Conservation (phyloP, 2,329 filamentous ascomycete genomes). For the Monosporascus cannonballus region DNA sequence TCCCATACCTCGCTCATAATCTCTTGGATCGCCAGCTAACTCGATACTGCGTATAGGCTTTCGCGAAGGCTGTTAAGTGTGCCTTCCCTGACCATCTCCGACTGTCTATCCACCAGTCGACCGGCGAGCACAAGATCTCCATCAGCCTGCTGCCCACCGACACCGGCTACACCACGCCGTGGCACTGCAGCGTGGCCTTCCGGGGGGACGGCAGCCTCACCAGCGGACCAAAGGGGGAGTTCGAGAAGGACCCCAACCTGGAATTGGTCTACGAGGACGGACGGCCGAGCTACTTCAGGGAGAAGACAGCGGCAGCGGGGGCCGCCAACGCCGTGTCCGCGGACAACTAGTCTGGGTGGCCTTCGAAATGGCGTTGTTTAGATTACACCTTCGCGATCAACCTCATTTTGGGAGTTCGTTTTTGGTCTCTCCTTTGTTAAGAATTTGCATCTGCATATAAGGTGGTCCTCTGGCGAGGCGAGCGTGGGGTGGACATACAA, state of each 20-base stretch:
- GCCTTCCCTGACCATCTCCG: slow-evolving; percentile 39
- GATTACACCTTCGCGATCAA: no score
- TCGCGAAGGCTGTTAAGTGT: slow-evolving; percentile 37
- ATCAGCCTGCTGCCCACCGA: slow-evolving; percentile 38
- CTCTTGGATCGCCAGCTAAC: not conserved
- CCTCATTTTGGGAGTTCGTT: no score
- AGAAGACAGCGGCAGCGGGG: slow-evolving; percentile 22
- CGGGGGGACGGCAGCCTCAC: slow-evolving; percentile 32
- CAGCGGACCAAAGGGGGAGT: slow-evolving; percentile 31
- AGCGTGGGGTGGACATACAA: no score
- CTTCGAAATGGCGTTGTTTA: no score
- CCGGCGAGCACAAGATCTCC: slow-evolving; percentile 38
- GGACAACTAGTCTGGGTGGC: no score
- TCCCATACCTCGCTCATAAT: not conserved
- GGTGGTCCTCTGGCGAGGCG: no score
- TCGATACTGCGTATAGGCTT: slow-evolving; percentile 30
- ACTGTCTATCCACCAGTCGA: slow-evolving; percentile 46
- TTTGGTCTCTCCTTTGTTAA: no score
- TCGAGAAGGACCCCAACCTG: slow-evolving; percentile 29
- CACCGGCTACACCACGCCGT: slow-evolving; percentile 41
- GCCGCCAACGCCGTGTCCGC: not conserved
- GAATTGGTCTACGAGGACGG: slow-evolving; percentile 39
- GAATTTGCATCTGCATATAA: no score
- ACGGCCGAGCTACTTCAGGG: slow-evolving; percentile 39
- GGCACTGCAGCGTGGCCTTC: slow-evolving; percentile 40